Percentiles rank a stretch among this genome's conserved stretches.
Evolutionary conservation across 1,139 yeast species (phyloP).

Genomic region (Candida sp.): DNA sequence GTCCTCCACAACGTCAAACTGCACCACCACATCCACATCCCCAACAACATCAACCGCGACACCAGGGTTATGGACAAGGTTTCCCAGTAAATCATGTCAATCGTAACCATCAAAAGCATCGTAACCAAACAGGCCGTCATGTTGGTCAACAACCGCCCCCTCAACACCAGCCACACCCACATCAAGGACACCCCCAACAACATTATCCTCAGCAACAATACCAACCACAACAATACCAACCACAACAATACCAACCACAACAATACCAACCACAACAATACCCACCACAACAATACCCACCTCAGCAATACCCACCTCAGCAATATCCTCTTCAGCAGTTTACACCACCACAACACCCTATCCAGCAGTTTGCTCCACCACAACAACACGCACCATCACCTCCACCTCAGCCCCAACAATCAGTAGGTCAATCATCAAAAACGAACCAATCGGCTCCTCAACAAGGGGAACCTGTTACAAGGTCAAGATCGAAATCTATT

Average conservation of each 20-base stretch:
- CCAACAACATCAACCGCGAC: neutral
- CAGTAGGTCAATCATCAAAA: neutral
- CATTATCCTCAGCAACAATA: constrained; percentile 47
- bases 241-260: constrained; percentile 3
- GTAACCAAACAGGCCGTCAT: neutral
- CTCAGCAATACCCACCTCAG: constrained; percentile 50
- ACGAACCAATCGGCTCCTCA: neutral
- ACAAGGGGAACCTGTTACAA: neutral
- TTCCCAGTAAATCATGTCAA: neutral
- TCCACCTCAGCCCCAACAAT: neutral
- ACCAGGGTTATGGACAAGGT: neutral
- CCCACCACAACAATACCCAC: constrained; percentile 54
- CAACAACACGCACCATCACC: neutral
- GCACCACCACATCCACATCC: neutral
- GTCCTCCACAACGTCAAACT: neutral
- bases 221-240: constrained; percentile 76
- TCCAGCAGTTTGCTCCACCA: neutral
- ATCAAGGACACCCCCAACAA: neutral
- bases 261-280: constrained; percentile 16
- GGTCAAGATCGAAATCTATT: neutral
- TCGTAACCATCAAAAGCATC: neutral
- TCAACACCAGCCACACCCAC: neutral
- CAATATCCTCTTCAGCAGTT: constrained; percentile 6
- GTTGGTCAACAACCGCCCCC: neutral
- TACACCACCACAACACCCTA: neutral